These are phyloP conservation scores for Lecanosticta acicola DNA, from an alignment of 2,329 filamentous ascomycete genomes.

Conservation along the genomic window DNA sequence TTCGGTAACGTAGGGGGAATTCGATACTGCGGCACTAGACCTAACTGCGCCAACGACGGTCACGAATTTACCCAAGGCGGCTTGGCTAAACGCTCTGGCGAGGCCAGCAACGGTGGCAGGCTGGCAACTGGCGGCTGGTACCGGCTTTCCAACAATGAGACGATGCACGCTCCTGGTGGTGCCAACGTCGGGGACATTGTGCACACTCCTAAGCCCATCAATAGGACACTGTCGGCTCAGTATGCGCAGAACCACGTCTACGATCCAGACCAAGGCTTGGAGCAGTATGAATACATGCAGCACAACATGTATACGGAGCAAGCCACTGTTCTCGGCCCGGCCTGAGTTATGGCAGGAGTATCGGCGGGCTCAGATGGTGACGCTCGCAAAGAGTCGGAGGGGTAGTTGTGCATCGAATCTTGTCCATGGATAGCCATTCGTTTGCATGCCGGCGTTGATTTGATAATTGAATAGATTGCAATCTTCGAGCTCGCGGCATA, in stretches of 20 bases:
- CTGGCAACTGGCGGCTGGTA: background rate
- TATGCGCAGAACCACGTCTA: background rate
- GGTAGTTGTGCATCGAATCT: too few species aligned
- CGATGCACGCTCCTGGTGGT: background rate
- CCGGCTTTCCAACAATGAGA: background rate
- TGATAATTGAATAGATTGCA: too few species aligned
- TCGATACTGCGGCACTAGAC: background rate
- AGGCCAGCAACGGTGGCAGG: background rate
- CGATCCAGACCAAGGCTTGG: background rate
- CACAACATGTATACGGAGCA: background rate
- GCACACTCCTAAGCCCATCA: background rate
- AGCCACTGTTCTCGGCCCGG: background rate
- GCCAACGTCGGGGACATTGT: background rate
- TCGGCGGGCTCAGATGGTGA: too few species aligned
- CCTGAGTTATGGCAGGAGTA: too few species aligned
- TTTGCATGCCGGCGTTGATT: too few species aligned
- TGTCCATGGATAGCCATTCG: too few species aligned
- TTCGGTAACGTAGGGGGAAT: background rate
- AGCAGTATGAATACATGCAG: background rate
- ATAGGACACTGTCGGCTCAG: background rate
- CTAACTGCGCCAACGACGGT: background rate
- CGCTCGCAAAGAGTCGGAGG: too few species aligned
- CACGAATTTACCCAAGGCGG: background rate
- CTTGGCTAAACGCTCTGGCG: background rate
- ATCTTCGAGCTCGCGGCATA: too few species aligned